phyloP scores from a whole-genome alignment of 495 filamentous ascomycete species.

The Usnea hakonensis region DNA sequence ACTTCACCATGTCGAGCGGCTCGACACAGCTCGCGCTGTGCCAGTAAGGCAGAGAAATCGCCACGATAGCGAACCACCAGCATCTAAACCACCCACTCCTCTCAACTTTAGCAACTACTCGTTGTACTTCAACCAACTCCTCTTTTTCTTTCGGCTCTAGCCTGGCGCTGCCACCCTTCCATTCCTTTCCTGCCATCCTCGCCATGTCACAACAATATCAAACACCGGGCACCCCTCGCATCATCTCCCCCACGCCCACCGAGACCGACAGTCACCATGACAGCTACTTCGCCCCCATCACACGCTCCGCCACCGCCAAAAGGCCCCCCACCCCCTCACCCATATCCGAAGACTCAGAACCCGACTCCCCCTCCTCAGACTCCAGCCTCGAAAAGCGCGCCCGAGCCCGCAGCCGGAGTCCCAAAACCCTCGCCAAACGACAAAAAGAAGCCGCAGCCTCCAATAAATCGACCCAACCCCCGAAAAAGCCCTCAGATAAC shows the following conservation, averaged over 20 bases:
- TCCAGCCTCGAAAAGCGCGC: slow-evolving; percentile 37
- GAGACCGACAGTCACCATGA: slow-evolving; percentile 49
- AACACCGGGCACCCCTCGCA: slow-evolving; percentile 58
- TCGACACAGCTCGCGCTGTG: neutral
- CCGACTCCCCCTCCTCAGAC: slow-evolving; percentile 33
- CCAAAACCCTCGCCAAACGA: slow-evolving; percentile 31
- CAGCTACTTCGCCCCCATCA: slow-evolving; percentile 54
- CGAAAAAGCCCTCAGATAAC: slow-evolving; percentile 31
- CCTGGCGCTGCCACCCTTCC: slow-evolving; percentile 14
- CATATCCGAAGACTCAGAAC: slow-evolving; percentile 37
- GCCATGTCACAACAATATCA: slow-evolving; percentile 41
- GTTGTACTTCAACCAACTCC: neutral
- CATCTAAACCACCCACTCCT: slow-evolving; percentile 4
- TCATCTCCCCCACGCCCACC: slow-evolving; percentile 64
- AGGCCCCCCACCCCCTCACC: slow-evolving; percentile 33
- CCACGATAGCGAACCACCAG: slow-evolving; percentile 12
- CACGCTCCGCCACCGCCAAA: slow-evolving; percentile 50
- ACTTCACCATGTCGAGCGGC: neutral
- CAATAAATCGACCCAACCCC: slow-evolving; percentile 7
- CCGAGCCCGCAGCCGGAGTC: slow-evolving; percentile 34
- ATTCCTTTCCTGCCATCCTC: neutral
- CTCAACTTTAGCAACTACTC: neutral
- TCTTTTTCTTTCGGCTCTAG: neutral
- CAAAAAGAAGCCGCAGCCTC: slow-evolving; percentile 33
- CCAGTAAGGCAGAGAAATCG: slow-evolving; percentile 6